phyloP scores from a whole-genome alignment of 352 stramenopile genomes.

The Phytopythium chamaehyphon region DNA sequence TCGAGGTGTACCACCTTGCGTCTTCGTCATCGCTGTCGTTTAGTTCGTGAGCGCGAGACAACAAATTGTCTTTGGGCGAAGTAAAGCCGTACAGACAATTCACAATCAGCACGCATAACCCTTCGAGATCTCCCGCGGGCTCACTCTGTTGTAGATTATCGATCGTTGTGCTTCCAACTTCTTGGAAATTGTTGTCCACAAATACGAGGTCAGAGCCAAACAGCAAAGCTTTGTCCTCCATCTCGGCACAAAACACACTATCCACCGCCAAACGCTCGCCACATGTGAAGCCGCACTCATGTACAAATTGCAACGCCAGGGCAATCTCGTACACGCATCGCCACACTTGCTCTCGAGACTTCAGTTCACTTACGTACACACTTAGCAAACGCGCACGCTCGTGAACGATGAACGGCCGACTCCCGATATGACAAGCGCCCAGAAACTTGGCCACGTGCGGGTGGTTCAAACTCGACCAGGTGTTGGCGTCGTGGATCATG shows the following conservation, averaged over 20 bases:
- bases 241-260: neutral
- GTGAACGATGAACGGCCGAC: conserved; percentile 23
- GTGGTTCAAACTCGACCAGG: conserved; percentile 23
- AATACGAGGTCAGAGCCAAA: neutral
- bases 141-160: too few species aligned
- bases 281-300: conserved; percentile 9
- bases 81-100: too few species aligned
- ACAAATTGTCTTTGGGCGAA: too few species aligned
- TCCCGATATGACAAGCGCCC: conserved; percentile 20
- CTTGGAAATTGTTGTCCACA: too few species aligned
- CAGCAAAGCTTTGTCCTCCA: neutral
- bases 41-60: too few species aligned
- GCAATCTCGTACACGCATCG: conserved; percentile 20
- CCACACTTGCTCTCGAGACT: conserved; percentile 2
- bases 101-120: too few species aligned
- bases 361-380: neutral
- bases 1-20: too few species aligned
- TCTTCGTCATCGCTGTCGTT: too few species aligned
- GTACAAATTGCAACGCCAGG: conserved; percentile 22
- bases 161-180: too few species aligned
- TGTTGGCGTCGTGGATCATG: neutral
- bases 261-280: neutral
- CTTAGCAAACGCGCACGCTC: conserved; percentile 6
- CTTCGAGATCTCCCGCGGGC: too few species aligned
- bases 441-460: conserved; percentile 25